Base-by-base conservation (phyloP, 2,329 filamentous ascomycete species). In the Lachnellula cervina region DNA sequence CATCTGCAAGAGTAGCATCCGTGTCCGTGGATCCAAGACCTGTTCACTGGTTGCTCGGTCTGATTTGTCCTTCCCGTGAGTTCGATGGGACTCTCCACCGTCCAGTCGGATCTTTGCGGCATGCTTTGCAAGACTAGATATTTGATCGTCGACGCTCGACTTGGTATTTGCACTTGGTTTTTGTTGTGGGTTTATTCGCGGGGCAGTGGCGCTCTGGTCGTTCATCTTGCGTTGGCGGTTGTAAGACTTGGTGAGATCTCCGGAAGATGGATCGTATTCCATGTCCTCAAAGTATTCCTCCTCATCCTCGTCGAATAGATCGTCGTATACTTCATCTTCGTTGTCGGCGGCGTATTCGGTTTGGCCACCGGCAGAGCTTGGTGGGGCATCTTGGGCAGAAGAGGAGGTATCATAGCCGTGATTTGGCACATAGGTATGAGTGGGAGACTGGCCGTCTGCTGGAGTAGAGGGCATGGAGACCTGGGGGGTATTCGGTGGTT, bases 1-100 rank as follows among this genome's bases (percentile, higher is more conserved):
- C 81, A 99, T 90, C 75, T 97, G 90, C 62, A 97, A 79, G 52
- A 99, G 77, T 59, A 99, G 92, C 90, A 97, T 96, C 63, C 92
- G 88, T 14, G 94, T 99, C 52, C 91, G 82, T 60, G 91, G 90
- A 73, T 99, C 94, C 59, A 99, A 77, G 49, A 99, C 94, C 72
- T 97, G 90, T 71, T 99, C 94, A 64, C 84, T 90, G 14, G 94
- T 99, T 51, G 94, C 93, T 57, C 94, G 85, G 71, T 99, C 93
- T 54, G 89, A 87, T 78, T 94, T 95, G 73, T 97, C 92, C 72
- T 89, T 90, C 57, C 85, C 83, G 52, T 80, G 78, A 37, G 74
- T 75, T 55, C 80, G 77, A 35, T 77, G 74, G 69, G 80, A 82
- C 61, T 82, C 80, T 57, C 77, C 60, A 60, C 80, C 82, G 68